phyloP scores from a whole-genome alignment of 179 eudicot genomes.

The Patellifolia procumbens region DNA sequence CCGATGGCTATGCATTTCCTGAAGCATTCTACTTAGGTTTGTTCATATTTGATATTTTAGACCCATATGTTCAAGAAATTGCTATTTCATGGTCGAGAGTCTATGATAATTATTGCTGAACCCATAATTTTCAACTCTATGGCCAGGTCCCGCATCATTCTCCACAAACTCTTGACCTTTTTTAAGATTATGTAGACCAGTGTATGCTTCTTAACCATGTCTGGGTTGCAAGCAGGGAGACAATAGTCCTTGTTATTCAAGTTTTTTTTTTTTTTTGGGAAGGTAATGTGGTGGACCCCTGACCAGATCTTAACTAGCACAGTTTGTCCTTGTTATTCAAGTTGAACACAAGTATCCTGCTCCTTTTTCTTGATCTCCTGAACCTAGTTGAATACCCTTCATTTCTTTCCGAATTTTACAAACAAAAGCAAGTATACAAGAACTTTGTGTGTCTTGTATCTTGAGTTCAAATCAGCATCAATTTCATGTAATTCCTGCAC shows the following conservation, averaged over 20 bases:
- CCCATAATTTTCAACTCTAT: neutral
- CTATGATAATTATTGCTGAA: neutral
- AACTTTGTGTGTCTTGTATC: neutral
- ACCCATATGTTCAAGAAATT: too few species aligned
- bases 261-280: too few species aligned
- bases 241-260: too few species aligned
- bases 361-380: too few species aligned
- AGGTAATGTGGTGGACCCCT: too few species aligned
- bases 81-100: neutral
- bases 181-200: neutral
- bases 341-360: too few species aligned
- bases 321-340: too few species aligned
- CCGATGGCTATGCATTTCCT: constrained; percentile 91
- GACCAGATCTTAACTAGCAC: too few species aligned
- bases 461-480: too few species aligned
- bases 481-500: too few species aligned
- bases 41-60: constrained; percentile 24
- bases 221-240: neutral
- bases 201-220: neutral
- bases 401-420: neutral
- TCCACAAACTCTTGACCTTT: neutral
- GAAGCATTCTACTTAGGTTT: constrained; percentile 90
- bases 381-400: too few species aligned
- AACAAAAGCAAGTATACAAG: neutral
- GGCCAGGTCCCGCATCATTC: neutral